Percentiles rank a stretch among this genome's conserved stretches.
Evolutionary conservation across 2,329 filamentous ascomycete species (phyloP).

Genomic region (Fusarium setosum): DNA sequence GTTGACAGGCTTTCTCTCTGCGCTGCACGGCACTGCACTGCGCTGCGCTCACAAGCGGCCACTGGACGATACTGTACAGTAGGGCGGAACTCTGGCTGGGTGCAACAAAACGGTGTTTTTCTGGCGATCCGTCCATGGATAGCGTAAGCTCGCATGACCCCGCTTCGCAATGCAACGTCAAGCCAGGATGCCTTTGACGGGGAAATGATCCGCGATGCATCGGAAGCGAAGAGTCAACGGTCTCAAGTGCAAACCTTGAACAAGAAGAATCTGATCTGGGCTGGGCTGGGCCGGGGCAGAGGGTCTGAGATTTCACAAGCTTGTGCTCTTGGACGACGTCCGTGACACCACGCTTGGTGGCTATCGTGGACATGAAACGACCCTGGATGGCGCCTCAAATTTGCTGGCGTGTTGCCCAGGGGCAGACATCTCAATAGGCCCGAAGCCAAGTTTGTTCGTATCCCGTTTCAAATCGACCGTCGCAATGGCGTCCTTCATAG

Average conservation of each 20-base stretch:
- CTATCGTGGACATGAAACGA: conserved; percentile 17
- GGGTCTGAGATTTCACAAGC: neutral
- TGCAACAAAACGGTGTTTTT: conserved; percentile 6
- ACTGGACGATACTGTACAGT: too few relatives aligned
- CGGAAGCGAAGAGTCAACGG: conserved; percentile 24
- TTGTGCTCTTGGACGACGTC: conserved; percentile 3
- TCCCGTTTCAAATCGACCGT: conserved; percentile 6
- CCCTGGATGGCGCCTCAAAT: conserved; percentile 8
- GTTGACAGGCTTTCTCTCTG: neutral
- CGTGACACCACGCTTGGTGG: conserved; percentile 26
- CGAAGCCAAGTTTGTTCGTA: conserved; percentile 11
- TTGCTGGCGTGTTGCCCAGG: conserved; percentile 2
- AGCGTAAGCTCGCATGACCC: conserved; percentile 28
- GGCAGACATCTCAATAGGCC: conserved; percentile 4
- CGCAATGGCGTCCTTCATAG: conserved; percentile 7
- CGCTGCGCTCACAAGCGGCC: too few relatives aligned
- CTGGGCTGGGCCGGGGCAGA: neutral
- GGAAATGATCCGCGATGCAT: conserved; percentile 33
- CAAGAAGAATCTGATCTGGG: neutral
- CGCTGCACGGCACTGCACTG: neutral
- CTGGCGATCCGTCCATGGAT: conserved; percentile 17
- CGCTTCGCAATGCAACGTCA: conserved; percentile 33
- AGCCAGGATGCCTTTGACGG: conserved; percentile 15
- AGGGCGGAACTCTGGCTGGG: conserved; percentile 3
- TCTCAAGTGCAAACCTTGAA: conserved; percentile 11